Conservation (phyloP, 768 basidiomycete genomes). For the Rhodosporidiobolus odoratus region DNA sequence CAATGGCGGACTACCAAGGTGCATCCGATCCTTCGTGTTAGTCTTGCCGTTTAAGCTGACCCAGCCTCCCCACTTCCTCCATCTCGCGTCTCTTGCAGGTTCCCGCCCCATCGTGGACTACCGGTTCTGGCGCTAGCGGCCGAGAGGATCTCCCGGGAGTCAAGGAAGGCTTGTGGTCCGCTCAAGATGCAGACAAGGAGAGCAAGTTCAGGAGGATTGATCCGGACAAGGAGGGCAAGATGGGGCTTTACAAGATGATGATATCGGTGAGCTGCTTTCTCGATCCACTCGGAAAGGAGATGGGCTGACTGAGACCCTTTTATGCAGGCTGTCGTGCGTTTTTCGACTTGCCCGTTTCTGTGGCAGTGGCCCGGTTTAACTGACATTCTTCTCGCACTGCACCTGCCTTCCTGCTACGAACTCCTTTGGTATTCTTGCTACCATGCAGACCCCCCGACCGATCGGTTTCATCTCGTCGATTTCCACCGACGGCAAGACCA, state of each 20-base stretch:
- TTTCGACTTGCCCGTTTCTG: too few relatives aligned
- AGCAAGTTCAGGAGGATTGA: conserved; percentile 23
- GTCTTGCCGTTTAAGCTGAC: background rate
- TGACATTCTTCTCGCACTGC: too few relatives aligned
- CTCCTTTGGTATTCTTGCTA: too few relatives aligned
- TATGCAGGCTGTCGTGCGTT: conserved; percentile 4
- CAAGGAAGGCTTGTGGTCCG: conserved; percentile 25
- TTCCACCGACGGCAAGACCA: conserved; percentile 53
- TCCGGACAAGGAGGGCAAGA: conserved; percentile 3
- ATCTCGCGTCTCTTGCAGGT: background rate
- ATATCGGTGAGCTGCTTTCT: conserved; percentile 11
- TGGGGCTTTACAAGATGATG: conserved; percentile 25
- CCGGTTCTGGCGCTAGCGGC: conserved; percentile 24
- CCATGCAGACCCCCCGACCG: conserved; percentile 61
- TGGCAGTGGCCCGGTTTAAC: too few relatives aligned
- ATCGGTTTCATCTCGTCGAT: conserved; percentile 64
- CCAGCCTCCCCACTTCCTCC: background rate
- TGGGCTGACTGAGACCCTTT: background rate
- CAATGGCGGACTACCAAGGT: conserved; percentile 10
- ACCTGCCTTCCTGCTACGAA: too few relatives aligned
- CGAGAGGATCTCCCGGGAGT: conserved; percentile 16
- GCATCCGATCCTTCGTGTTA: background rate
- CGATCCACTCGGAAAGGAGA: background rate
- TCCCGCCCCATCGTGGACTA: conserved; percentile 34
- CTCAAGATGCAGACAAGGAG: background rate